Base-by-base conservation (phyloP, 768 basidiomycete species). In the Cystoderma amianthinum region DNA sequence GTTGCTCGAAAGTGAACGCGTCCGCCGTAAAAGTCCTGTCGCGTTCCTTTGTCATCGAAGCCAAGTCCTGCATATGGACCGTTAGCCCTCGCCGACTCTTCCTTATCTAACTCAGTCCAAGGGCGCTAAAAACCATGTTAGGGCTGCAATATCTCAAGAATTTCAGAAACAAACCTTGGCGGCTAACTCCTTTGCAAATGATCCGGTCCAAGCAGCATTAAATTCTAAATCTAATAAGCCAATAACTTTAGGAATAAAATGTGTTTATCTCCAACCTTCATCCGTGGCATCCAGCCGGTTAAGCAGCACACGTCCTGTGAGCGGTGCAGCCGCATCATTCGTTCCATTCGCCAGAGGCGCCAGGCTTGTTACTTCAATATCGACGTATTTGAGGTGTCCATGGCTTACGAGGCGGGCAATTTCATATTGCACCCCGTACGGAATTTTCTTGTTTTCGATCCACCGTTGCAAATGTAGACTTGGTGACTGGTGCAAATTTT, bases 51-150 rank as follows among this genome's bases (percentile, higher is more conserved):
- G 38, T 67, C 61, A 7, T 54, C 46, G 45, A 58, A 58, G 1
- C 74, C 79, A 4, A 81, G 52, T 12, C 67, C 70, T 3, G 63
- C 63, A 12, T 52, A 56, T 0, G 55, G 50, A 40, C 68, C 46
- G 4, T 57, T 39, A 0, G 18, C 17, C 4, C 80, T 57, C 4
- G 60, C 59, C 1, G 53, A 47, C 24, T 74, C 69, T 50, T 86
- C 83, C 3, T 48, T 56, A 48, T 85, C 80, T 3, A 85, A 58
- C 51, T 84, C 78, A 32, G 52, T 51, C 80, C 81, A 86, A 0
- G 81, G 80, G 10, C 67, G 64, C 82, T 85, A 35, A 12, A 42
- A 21, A 36, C 9, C 15, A 25, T 11, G 33, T 28, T 15, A 37
- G 41, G 10, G 7, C 13, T 37, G 6, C 1, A 30, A 34, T 11